A percentile compares a stretch with the other conserved stretches of the same genome.
phyloP scores from a whole-genome alignment of 331 rosid genomes.

The Arachis monticola region DNA sequence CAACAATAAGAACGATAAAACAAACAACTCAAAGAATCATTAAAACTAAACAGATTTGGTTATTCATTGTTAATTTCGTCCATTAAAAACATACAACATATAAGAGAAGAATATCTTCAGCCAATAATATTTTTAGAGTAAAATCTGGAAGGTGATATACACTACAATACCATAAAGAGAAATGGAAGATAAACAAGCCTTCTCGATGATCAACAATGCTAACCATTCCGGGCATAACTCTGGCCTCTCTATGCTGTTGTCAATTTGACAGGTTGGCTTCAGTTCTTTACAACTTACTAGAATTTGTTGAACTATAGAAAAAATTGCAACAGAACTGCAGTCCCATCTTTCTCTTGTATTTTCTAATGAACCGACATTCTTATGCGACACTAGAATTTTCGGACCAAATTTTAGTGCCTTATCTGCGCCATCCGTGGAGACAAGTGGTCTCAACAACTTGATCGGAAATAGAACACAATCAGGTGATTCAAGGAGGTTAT shows the following conservation, averaged over 20 bases:
- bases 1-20: conserved; percentile 7
- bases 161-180: conserved; percentile 63
- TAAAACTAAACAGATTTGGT: conserved; percentile 18
- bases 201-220: conserved; percentile 90
- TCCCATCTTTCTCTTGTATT: not conserved
- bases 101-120: conserved; percentile 27
- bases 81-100: conserved; percentile 12
- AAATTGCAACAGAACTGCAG: conserved; percentile 44
- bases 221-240: conserved; percentile 96
- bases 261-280: conserved; percentile 52
- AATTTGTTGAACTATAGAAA: conserved; percentile 83
- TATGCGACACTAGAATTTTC: conserved; percentile 49
- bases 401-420: conserved; percentile 77
- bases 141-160: conserved; percentile 23
- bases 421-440: conserved; percentile 60
- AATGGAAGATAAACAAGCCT: conserved; percentile 90
- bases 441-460: conserved; percentile 82
- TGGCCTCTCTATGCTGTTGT: conserved; percentile 59
- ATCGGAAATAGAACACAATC: conserved; percentile 70
- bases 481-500: conserved; percentile 83
- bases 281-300: conserved; percentile 88
- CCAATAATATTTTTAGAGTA: conserved; percentile 17
- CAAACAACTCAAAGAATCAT: not conserved
- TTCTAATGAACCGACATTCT: not conserved
- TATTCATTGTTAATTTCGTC: conserved; percentile 26